These are phyloP conservation scores for Thelonectria blattea DNA, from an alignment of 2,329 filamentous ascomycete genomes.

Conservation along the genomic window DNA sequence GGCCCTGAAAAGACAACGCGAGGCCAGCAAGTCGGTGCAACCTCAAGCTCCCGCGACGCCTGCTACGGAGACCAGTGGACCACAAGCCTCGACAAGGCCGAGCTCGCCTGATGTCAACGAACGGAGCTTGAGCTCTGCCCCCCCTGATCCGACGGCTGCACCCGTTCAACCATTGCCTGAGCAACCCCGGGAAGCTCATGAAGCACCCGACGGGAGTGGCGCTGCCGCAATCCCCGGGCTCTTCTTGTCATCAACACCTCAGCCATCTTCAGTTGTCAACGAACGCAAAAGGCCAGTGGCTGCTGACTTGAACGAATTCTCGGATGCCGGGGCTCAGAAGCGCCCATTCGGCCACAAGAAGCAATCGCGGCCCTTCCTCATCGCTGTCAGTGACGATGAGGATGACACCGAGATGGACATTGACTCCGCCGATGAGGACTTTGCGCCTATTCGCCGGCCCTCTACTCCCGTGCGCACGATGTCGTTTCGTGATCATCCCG, in stretches of 20 bases:
- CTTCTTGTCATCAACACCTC: constrained; percentile 42
- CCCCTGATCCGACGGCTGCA: constrained; percentile 1
- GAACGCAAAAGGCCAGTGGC: constrained; percentile 60
- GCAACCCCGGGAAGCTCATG: constrained; percentile 7
- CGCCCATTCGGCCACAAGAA: constrained; percentile 67
- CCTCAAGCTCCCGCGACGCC: constrained; percentile 15
- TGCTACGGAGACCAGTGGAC: constrained; percentile 1
- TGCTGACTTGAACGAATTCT: constrained; percentile 70
- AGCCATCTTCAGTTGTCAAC: constrained; percentile 28
- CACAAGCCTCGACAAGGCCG: not conserved
- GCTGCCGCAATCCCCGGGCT: constrained; percentile 45
- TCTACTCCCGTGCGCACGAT: constrained; percentile 41
- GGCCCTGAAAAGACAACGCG: constrained; percentile 67
- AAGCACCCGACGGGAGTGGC: constrained; percentile 21
- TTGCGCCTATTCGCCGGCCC: constrained; percentile 42
- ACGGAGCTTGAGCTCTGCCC: constrained; percentile 9
- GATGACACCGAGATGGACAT: constrained; percentile 73
- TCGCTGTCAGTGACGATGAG: constrained; percentile 80
- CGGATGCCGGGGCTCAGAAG: constrained; percentile 53
- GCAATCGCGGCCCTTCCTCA: constrained; percentile 71
- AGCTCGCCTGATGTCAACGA: not conserved
- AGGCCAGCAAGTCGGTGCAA: constrained; percentile 43
- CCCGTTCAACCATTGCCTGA: constrained; percentile 17
- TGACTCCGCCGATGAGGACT: constrained; percentile 57
- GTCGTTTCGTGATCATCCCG: constrained; percentile 53